These are phyloP conservation scores for Stentor coeruleus DNA, from an alignment of 73 alveolate genomes.

Conservation along the genomic window DNA sequence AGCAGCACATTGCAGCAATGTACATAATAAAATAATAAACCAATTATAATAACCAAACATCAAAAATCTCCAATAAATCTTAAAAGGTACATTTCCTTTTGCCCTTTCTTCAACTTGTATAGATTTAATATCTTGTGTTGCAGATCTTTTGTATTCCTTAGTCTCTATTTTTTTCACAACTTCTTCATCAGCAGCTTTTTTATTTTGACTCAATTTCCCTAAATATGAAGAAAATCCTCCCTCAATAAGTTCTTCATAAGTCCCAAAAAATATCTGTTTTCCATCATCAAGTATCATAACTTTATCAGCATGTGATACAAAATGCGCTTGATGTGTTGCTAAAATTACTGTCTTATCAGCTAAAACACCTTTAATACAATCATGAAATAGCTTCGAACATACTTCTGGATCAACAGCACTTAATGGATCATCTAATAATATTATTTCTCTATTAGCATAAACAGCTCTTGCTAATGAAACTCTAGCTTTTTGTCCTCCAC, in stretches of 20 bases:
- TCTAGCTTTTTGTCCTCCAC: conserved; percentile 89
- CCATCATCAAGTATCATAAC: conserved; percentile 43
- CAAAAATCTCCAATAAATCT: not conserved
- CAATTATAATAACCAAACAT: not conserved
- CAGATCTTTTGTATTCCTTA: not conserved
- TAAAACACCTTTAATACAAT: conserved; percentile 29
- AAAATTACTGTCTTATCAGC: conserved; percentile 30
- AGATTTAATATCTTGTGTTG: not conserved
- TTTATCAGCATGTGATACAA: conserved; percentile 7
- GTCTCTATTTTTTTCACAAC: not conserved
- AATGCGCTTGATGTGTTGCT: conserved; percentile 44
- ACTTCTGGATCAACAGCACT: conserved; percentile 73
- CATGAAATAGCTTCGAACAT: conserved; percentile 32
- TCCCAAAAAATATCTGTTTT: not conserved
- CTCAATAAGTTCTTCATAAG: not conserved
- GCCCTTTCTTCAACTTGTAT: not conserved
- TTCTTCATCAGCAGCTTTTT: not conserved
- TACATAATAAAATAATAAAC: not conserved
- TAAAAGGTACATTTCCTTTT: not conserved
- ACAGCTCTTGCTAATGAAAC: conserved; percentile 81
- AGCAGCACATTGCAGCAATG: not conserved
- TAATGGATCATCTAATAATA: conserved; percentile 64
- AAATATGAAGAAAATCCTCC: not conserved
- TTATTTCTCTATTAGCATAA: conserved; percentile 69
- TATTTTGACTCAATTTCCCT: not conserved